Base-by-base conservation (phyloP, 2,329 filamentous ascomycete genomes). In the Rutstroemia sp. region DNA sequence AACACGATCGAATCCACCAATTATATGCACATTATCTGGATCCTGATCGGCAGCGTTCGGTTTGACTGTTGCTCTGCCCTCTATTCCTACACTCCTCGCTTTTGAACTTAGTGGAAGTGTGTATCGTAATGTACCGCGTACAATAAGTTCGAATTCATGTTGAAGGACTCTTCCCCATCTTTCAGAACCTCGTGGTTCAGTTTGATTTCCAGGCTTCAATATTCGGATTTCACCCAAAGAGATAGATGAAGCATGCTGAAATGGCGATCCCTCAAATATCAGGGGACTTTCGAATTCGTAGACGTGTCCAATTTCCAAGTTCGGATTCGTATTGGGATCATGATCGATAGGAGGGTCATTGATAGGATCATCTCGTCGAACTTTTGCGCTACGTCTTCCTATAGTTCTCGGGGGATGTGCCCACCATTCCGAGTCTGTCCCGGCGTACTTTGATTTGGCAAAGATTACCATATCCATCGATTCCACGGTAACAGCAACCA, bases 401-500 rank as follows among this genome's bases (percentile, higher is more conserved):
- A 47, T 49, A 23, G 38, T 47, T 41, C 39, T 39, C 23, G 57
- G 63, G 30, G 76, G 75, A 60, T 71, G 69, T 19, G 76, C 74
- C 78, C 80, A 79, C 80, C 82, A 83, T 66, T 70, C 65, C 1
- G 60, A 58, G 64, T 84, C 81, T 7, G 78, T 79, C n/a, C 89
- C 88, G 12, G 92, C 88, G 68, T 92, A 88, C 58, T 88, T 89
- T 58, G 91, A 96, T 72, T 95, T 96, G 30, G 94, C 94, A 71
- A 97, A 97, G 34, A 99, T 81, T 66, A 95, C 91, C 57, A 97
- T 78, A 69, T 97, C 91, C 68, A 95, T 87, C 48, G 92, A 85
- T 61, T 88, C 85, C 39, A 99, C 83, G 2, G 87, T 87, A 44
- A 99, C 87, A 2, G 90, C 84, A 41, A 97, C 87, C 42, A 96